Evolutionary conservation across 169 alveolate species (phyloP).

Genomic region (Plasmodium gallinaceum): DNA sequence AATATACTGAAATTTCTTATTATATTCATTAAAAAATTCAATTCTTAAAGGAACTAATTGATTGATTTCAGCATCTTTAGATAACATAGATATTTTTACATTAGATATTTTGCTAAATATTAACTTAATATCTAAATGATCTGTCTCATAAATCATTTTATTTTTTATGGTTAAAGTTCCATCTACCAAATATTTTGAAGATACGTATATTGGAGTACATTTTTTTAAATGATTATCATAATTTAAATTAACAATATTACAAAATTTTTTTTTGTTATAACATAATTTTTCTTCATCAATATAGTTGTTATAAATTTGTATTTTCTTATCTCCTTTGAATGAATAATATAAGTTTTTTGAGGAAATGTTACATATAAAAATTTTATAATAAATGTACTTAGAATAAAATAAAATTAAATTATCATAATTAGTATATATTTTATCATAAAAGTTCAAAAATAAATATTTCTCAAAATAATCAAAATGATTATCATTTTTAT

Average conservation of each 20-base stretch:
- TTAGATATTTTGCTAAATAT: constrained; percentile 9
- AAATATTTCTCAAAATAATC: constrained; percentile 24
- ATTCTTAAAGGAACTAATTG: constrained; percentile 13
- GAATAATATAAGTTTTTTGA: constrained; percentile 5
- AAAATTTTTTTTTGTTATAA: not conserved
- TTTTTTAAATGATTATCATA: not conserved
- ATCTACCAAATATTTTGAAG: constrained; percentile 4
- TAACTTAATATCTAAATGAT: constrained; percentile 2
- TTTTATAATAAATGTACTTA: constrained; percentile 28
- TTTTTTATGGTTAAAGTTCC: constrained; percentile 25
- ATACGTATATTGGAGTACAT: constrained; percentile 26
- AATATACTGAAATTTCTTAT: constrained; percentile 25
- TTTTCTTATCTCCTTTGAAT: constrained; percentile 14
- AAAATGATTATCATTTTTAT: constrained; percentile 1
- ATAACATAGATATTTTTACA: constrained; percentile 21
- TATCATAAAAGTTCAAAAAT: constrained; percentile 25
- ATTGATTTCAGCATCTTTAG: not conserved
- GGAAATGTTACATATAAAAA: constrained; percentile 3
- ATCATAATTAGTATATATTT: constrained; percentile 1
- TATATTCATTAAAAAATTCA: constrained; percentile 25
- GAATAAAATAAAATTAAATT: constrained; percentile 24
- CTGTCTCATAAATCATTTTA: constrained; percentile 20
- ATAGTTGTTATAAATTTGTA: not conserved
- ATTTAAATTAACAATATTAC: not conserved
- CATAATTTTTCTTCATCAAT: not conserved